Evolutionary conservation across 805 yeast genomes (phyloP).

Genomic region (Metschnikowia colocasiae): DNA sequence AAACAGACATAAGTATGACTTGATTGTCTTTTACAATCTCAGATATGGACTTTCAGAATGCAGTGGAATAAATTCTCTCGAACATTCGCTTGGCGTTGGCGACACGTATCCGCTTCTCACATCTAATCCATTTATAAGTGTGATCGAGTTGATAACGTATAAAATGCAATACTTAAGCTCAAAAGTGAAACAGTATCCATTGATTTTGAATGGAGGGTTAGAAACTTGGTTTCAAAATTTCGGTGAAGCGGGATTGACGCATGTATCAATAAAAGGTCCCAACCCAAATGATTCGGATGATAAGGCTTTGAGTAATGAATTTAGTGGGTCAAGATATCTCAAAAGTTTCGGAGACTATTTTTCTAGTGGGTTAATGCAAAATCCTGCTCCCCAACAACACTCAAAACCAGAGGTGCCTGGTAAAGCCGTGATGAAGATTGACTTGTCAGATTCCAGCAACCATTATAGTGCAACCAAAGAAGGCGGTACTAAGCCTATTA

Average conservation of each 20-base stretch:
- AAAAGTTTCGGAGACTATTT: conserved; percentile 15
- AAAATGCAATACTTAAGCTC: conserved; percentile 34
- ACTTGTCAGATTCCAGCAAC: neutral
- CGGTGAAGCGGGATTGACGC: conserved; percentile 24
- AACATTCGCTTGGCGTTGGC: conserved; percentile 31
- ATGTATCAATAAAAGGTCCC: neutral
- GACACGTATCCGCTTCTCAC: conserved; percentile 38
- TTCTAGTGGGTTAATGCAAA: conserved; percentile 7
- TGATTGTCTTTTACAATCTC: conserved; percentile 63
- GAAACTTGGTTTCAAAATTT: conserved; percentile 28
- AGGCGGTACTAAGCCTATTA: neutral
- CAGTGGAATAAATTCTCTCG: conserved; percentile 35
- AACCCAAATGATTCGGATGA: conserved; percentile 12
- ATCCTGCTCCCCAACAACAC: neutral
- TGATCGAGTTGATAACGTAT: conserved; percentile 37
- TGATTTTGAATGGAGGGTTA: conserved; percentile 37
- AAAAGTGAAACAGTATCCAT: conserved; percentile 29
- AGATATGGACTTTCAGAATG: conserved; percentile 29
- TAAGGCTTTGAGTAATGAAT: conserved; percentile 8
- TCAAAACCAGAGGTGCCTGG: neutral
- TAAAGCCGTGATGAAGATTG: neutral
- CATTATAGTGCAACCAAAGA: neutral
- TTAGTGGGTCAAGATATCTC: conserved; percentile 8
- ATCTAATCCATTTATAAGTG: conserved; percentile 53
- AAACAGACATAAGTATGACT: conserved; percentile 52